Base-by-base conservation (phyloP, 1,139 yeast species). In the Geotrichum reessii region DNA sequence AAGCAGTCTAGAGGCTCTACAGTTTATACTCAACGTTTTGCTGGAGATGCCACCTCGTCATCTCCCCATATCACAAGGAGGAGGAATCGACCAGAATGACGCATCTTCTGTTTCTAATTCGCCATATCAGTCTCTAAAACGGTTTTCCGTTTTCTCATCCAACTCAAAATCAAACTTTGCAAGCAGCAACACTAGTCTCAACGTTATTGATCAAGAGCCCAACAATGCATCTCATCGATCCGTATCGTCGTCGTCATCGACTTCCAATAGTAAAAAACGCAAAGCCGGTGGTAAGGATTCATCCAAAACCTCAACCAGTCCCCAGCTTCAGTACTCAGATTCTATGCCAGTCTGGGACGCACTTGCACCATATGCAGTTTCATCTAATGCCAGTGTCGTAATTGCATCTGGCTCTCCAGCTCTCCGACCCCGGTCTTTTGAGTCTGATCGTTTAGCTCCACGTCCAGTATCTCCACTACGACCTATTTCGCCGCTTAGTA, bases 291-390 rank as follows among this genome's bases (percentile, higher is more conserved):
- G 48, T 27, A 24, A 24, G 11, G 28, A 46, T 2, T 46, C 28
- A 12, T 19, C 48, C 6, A 46, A 46, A 21, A 21, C 1, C 28
- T 22, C 42, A 21, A 12, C 54, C 7, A 52, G 56, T 28, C 59
- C 56, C 25, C 53, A 57, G 14, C 52, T 57, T 25, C 59, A 57
- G 27, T 57, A 52, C 28, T 57, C 59, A n/a, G 56, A 49, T 5
- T 57, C 59, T 3, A 57, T 57, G 59, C 59, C 59, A 4, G 59
- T 57, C 7, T 44, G 51, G 54, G 59, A 57, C 28, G 56, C 56
- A 1, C 48, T 40, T 3, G 59, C 59, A 4, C 59, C 59, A 6
- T 57, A 57, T 46, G 59, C 59, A 9, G 59, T 57, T 5, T 49
- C 56, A 3, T 53, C 59, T 17, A 50, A 28, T 11, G 59, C 59